Conservation (phyloP, 2,329 filamentous ascomycete species). For the Pseudocercospora macadamiae region DNA sequence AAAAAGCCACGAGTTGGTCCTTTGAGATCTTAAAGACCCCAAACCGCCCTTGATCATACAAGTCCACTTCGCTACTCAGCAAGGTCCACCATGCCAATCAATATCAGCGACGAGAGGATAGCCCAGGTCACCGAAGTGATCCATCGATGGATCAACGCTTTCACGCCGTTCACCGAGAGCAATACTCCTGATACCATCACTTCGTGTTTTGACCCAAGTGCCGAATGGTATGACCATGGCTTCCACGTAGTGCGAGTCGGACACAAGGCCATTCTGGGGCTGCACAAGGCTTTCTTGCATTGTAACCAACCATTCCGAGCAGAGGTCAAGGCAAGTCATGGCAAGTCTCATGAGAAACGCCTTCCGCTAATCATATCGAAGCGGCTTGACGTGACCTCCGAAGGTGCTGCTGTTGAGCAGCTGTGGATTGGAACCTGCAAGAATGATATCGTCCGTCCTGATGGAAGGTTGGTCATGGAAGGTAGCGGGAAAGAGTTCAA, state of each 20-base stretch:
- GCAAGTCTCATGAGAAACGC: background rate
- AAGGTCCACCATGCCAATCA: constrained; percentile 4
- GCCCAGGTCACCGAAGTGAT: constrained; percentile 8
- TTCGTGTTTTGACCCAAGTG: constrained; percentile 3
- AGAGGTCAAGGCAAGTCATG: constrained; percentile 12
- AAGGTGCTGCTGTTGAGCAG: constrained; percentile 15
- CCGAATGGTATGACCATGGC: constrained; percentile 17
- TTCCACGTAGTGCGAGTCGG: constrained; percentile 12
- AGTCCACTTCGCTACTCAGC: background rate
- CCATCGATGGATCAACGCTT: background rate
- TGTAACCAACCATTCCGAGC: constrained; percentile 17
- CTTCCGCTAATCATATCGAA: background rate
- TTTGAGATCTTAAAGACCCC: too few relatives aligned
- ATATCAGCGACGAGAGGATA: constrained; percentile 8
- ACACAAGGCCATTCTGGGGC: constrained; percentile 9
- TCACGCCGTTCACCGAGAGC: background rate
- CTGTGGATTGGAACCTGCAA: constrained; percentile 14
- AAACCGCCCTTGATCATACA: too few relatives aligned
- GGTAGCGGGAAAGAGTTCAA: constrained; percentile 16
- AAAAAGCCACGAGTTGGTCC: too few relatives aligned
- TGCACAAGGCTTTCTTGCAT: constrained; percentile 13
- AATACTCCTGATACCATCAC: background rate
- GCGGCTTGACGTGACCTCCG: constrained; percentile 6
- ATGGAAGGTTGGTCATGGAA: constrained; percentile 10
- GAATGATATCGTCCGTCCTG: constrained; percentile 18